These are phyloP conservation scores for Abelmoschus esculentus DNA, from an alignment of 345 rosid species.

Conservation along the genomic window DNA sequence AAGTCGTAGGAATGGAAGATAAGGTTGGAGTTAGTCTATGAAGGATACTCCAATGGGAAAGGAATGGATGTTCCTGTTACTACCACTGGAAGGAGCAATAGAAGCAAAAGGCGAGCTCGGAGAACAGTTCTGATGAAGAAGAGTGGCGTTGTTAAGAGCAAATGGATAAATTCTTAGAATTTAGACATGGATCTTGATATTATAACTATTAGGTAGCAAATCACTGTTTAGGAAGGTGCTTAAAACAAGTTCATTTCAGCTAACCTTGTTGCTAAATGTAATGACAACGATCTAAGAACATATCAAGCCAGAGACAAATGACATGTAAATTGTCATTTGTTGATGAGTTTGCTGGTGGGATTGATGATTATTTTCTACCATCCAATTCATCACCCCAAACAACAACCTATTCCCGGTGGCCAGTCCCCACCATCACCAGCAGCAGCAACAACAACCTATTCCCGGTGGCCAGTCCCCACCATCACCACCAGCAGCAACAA, in stretches of 20 bases:
- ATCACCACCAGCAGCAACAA: no score
- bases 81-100: background rate
- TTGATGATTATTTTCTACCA: conserved; percentile 37
- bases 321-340: conserved; percentile 15
- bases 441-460: conserved; percentile 2
- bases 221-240: no score
- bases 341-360: conserved; percentile 12
- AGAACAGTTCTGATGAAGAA: background rate
- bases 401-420: no score
- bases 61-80: no score
- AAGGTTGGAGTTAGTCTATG: no score
- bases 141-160: background rate
- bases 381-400: conserved; percentile 21
- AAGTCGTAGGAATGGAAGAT: conserved; percentile 13
- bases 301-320: background rate
- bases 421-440: background rate
- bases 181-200: no score
- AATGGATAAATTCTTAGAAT: no score
- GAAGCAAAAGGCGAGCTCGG: background rate
- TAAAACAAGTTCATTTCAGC: background rate
- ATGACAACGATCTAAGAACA: no score
- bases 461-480: no score
- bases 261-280: background rate
- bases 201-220: no score
- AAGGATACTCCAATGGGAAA: no score